phyloP scores from a whole-genome alignment of 495 filamentous ascomycete species.

The Penicillium salamii region DNA sequence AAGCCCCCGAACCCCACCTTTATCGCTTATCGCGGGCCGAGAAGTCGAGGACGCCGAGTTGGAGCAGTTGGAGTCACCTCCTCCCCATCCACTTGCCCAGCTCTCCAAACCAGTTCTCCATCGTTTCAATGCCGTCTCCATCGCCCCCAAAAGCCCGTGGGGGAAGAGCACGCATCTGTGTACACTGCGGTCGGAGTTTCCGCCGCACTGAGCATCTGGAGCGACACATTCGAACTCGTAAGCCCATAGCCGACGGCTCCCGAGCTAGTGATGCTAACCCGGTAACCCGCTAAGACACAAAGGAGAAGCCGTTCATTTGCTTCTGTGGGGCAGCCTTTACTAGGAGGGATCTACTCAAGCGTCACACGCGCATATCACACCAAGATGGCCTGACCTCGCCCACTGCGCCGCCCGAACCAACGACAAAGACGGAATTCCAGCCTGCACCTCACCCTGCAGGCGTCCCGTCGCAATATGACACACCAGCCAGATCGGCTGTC shows the following conservation, averaged over 20 bases:
- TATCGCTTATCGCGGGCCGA: conserved; percentile 12
- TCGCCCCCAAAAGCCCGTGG: conserved; percentile 28
- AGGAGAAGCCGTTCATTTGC: conserved; percentile 54
- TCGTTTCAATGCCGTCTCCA: conserved; percentile 35
- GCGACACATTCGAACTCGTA: conserved; percentile 55
- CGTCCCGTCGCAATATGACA: conserved; percentile 22
- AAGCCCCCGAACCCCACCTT: conserved; percentile 3
- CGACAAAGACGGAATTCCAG: conserved; percentile 14
- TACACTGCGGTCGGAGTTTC: conserved; percentile 42
- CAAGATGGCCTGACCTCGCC: conserved; percentile 34
- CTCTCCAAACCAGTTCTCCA: conserved; percentile 28
- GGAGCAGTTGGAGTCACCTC: conserved; percentile 11
- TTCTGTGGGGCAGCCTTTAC: conserved; percentile 54
- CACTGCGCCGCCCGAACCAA: conserved; percentile 26
- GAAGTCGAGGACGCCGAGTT: background rate
- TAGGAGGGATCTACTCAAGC: conserved; percentile 51
- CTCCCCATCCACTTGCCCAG: conserved; percentile 15
- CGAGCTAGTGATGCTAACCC: conserved; percentile 14
- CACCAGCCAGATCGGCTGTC: conserved; percentile 19
- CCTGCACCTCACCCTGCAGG: conserved; percentile 17
- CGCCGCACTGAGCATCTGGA: conserved; percentile 49
- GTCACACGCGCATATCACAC: conserved; percentile 47
- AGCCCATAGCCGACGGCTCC: conserved; percentile 30
- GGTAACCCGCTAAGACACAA: conserved; percentile 39
- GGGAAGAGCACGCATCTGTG: conserved; percentile 38